Percentiles rank a stretch among this genome's conserved stretches.
These are phyloP conservation scores for Cyclostephanos tholiformis DNA, from an alignment of 108 stramenopile genomes.

Conservation along the genomic window DNA sequence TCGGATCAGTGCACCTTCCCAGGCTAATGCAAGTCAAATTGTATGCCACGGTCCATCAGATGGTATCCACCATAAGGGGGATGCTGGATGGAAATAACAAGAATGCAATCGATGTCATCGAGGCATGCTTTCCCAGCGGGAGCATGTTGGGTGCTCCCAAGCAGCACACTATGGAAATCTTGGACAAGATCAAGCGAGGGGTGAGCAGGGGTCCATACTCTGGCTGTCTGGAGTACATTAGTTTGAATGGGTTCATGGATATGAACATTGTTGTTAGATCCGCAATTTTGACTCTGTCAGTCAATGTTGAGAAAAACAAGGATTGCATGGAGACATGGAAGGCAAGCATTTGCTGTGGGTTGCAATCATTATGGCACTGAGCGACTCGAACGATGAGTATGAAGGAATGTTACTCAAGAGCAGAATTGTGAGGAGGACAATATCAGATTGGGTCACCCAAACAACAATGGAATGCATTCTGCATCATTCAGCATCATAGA, in stretches of 20 bases:
- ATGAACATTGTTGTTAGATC: slow-evolving; percentile 97
- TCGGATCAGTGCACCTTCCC: slow-evolving; percentile 90
- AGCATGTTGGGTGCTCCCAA: slow-evolving; percentile 99
- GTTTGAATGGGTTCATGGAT: slow-evolving; percentile 81
- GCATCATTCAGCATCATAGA: background rate
- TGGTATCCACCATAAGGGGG: slow-evolving; percentile 92
- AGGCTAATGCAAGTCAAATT: slow-evolving; percentile 94
- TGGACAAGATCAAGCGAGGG: slow-evolving; percentile 81
- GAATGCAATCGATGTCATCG: slow-evolving; percentile 80
- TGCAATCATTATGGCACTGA: slow-evolving; percentile 93
- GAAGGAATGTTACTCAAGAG: slow-evolving; percentile 94
- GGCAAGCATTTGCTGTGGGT: slow-evolving; percentile 93
- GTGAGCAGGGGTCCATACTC: slow-evolving; percentile 89
- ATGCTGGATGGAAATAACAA: slow-evolving; percentile 45
- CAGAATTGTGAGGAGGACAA: slow-evolving; percentile 65
- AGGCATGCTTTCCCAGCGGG: slow-evolving; percentile 95
- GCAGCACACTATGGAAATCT: slow-evolving; percentile 89
- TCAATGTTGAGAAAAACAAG: slow-evolving; percentile 4
- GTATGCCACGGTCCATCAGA: slow-evolving; percentile 97
- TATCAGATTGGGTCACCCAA: slow-evolving; percentile 55
- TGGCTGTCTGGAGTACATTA: slow-evolving; percentile 90
- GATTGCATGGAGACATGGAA: slow-evolving; percentile 47
- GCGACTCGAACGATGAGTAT: slow-evolving; percentile 89
- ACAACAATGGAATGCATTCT: background rate
- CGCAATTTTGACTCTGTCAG: slow-evolving; percentile 76